Conservation (phyloP, 805 yeast species). For the Zygoascus flipseniorum region DNA sequence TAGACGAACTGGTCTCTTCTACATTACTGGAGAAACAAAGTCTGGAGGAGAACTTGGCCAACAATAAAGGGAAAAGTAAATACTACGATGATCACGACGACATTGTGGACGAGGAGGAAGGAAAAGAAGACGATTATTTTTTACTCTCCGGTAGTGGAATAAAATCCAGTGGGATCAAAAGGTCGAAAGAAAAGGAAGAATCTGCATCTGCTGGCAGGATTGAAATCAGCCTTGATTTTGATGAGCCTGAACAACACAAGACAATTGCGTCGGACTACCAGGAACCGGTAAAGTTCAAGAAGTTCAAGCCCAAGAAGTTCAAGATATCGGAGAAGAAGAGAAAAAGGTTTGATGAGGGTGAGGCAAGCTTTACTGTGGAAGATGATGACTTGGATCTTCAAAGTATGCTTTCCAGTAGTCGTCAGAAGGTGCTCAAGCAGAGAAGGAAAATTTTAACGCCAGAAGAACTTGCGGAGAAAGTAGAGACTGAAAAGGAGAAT, state of each 20-base stretch:
- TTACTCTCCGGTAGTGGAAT: constrained; percentile 28
- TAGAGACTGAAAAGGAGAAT: constrained; percentile 24
- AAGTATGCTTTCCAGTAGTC: constrained; percentile 20
- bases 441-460: constrained; percentile 15
- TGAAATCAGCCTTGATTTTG: constrained; percentile 21
- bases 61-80: constrained; percentile 26
- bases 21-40: constrained; percentile 29
- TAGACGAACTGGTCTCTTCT: constrained; percentile 35
- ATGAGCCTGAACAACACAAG: constrained; percentile 12
- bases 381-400: constrained; percentile 34
- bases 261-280: constrained; percentile 24
- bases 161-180: constrained; percentile 23
- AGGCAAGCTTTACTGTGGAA: constrained; percentile 28
- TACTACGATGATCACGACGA: constrained; percentile 25
- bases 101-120: constrained; percentile 21
- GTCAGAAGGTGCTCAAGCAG: constrained; percentile 26
- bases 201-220: constrained; percentile 14
- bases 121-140: constrained; percentile 22
- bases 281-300: constrained; percentile 33
- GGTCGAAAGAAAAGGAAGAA: constrained; percentile 6
- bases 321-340: constrained; percentile 26
- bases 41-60: constrained; percentile 15
- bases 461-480: constrained; percentile 31
- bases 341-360: constrained; percentile 28
- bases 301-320: constrained; percentile 35